These are phyloP conservation scores for Trypanosoma scelopori DNA, from an alignment of 208 protist genomes.

Conservation along the genomic window DNA sequence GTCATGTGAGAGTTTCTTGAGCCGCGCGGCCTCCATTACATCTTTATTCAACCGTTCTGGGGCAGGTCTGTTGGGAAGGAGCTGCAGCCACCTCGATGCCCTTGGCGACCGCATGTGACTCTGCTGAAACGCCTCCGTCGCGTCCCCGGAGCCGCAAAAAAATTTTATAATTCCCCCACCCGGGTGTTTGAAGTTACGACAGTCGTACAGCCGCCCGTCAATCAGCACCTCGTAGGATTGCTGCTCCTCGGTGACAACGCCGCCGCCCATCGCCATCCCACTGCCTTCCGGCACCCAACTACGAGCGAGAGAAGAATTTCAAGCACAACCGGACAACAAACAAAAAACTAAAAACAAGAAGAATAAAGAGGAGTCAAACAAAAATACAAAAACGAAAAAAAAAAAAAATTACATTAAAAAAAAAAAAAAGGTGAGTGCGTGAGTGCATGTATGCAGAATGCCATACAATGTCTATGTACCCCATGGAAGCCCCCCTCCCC, in stretches of 20 bases:
- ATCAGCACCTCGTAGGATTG: slow-evolving; percentile 64
- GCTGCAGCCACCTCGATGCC: slow-evolving; percentile 45
- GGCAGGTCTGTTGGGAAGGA: slow-evolving; percentile 49
- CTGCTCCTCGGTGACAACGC: not conserved
- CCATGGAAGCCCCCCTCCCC: too few species aligned
- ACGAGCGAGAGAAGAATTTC: too few species aligned
- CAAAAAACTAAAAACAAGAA: too few species aligned
- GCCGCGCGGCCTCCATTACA: slow-evolving; percentile 39
- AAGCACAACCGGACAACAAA: too few species aligned
- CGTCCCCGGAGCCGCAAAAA: slow-evolving; percentile 57
- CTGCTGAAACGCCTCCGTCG: slow-evolving; percentile 61
- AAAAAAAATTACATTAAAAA: too few species aligned
- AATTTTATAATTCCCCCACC: slow-evolving; percentile 70
- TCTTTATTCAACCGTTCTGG: slow-evolving; percentile 16
- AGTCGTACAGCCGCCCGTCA: slow-evolving; percentile 66
- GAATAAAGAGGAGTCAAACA: too few species aligned
- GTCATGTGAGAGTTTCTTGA: slow-evolving; percentile 53
- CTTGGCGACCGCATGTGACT: slow-evolving; percentile 63
- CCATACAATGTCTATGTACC: slow-evolving; percentile 4
- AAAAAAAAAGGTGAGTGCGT: too few species aligned
- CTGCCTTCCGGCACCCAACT: too few species aligned
- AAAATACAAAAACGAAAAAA: too few species aligned
- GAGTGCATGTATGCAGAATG: too few species aligned
- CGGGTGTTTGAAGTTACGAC: slow-evolving; percentile 57
- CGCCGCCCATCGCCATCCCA: not conserved